Base-by-base conservation (phyloP, 73 alveolate species). In the Paramecium bursaria region DNA sequence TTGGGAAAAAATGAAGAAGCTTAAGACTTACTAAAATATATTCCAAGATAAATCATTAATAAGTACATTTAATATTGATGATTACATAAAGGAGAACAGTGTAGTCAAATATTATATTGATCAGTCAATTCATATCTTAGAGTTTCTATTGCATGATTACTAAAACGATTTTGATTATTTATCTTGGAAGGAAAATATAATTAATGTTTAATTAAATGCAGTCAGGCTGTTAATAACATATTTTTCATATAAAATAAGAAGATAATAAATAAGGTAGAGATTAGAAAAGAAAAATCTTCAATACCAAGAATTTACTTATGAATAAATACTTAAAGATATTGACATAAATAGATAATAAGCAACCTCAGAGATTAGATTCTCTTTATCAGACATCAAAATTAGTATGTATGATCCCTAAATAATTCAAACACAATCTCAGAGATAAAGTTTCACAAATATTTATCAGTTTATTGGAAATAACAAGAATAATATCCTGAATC, bases 151-250 rank as follows among this genome's bases (percentile, higher is more conserved):
- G 2, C 17, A 2, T 3, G 31, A 57, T 27, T 50, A 57, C 31
- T 26, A n/a, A 17, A 44, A 26, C 26, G 17, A 26, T 57, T 26
- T 57, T 6, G 39, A 57, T 29, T 57, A 23, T 29, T 17, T 29
- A 11, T 29, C 17, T 30, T 57, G 76, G 76, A 57, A 57, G 26
- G 76, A 57, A 14, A 57, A 57, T 57, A 29, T 26, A 11, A 50
- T 29, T 29, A 50, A 57, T 11, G 30, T 25, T n/a, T 57, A 57
- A 27, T 30, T 57, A 27, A 57, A 57, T 57, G 26, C 39, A n/a
- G 76, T 57, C 1, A 27, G 76, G 31, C 13, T 57, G 14, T 27
- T 57, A n/a, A 44, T 57, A 3, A 57, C 26, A 5, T 57, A 57
- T 30, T 27, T 13, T 57, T 57, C 76, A 10, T 30, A 33, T 57